phyloP scores from a whole-genome alignment of 1,284 basidiomycete species.

The Ceratobasidium sp. region DNA sequence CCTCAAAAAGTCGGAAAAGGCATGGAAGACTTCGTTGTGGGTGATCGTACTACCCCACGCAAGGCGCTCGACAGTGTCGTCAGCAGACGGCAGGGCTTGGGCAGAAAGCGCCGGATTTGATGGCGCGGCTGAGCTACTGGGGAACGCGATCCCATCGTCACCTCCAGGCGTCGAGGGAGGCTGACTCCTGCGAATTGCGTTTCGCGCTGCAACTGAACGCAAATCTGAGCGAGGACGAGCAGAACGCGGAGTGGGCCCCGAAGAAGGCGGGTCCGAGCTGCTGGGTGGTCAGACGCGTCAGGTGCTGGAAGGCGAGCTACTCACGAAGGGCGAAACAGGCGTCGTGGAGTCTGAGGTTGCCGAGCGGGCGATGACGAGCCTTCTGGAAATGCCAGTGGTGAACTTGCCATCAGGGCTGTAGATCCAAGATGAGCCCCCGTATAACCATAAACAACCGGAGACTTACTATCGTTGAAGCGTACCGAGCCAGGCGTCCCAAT shows the following conservation, averaged over 20 bases:
- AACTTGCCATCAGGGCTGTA: conserved; percentile 37
- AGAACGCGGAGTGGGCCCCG: conserved; percentile 69
- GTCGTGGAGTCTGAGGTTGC: conserved; percentile 55
- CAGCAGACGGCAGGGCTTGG: conserved; percentile 67
- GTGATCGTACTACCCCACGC: conserved; percentile 95
- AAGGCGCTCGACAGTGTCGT: conserved; percentile 84
- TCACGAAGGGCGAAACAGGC: conserved; percentile 72
- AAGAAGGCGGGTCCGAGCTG: conserved; percentile 47
- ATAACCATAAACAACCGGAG: not conserved
- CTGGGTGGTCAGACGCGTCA: conserved; percentile 37
- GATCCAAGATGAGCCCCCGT: not conserved
- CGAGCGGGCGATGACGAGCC: conserved; percentile 44
- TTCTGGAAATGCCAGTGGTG: conserved; percentile 44
- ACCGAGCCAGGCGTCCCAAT: conserved; percentile 23
- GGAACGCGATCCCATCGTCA: conserved; percentile 55
- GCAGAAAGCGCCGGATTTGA: conserved; percentile 69
- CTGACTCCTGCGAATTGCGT: conserved; percentile 51
- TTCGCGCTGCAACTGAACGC: conserved; percentile 55
- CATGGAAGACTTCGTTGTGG: conserved; percentile 88
- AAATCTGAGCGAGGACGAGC: conserved; percentile 54
- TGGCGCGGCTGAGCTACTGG: conserved; percentile 61
- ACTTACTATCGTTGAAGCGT: conserved; percentile 37
- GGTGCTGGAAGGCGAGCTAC: conserved; percentile 53
- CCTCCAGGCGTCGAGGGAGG: conserved; percentile 65
- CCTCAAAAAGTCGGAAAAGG: conserved; percentile 88